A percentile compares a stretch with the other conserved stretches of the same genome.
Conservation (phyloP, 768 basidiomycete species). For the Astraeus odoratus region DNA sequence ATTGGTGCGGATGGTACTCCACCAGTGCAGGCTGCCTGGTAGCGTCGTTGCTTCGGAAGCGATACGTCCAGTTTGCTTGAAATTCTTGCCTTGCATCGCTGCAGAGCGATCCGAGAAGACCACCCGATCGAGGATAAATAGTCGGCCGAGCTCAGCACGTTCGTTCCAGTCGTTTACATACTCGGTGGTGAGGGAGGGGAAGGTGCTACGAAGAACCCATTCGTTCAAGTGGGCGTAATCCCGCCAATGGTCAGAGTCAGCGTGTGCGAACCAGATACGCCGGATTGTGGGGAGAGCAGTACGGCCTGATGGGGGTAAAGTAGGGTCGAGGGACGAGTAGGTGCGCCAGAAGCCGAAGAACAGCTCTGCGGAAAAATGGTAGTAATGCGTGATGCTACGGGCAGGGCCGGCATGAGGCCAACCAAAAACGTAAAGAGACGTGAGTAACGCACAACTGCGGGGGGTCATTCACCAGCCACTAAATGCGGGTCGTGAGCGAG, state of each 20-base stretch:
- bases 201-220: slow-evolving; percentile 71
- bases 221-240: slow-evolving; percentile 92
- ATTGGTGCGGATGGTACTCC: slow-evolving; percentile 68
- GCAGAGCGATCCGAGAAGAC: slow-evolving; percentile 83
- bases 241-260: slow-evolving; percentile 76
- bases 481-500: slow-evolving; percentile 1
- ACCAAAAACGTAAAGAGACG: not conserved
- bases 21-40: slow-evolving; percentile 77
- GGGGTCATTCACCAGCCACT: slow-evolving; percentile 82
- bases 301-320: slow-evolving; percentile 56
- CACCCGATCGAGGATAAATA: slow-evolving; percentile 82
- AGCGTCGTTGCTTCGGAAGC: slow-evolving; percentile 71
- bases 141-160: slow-evolving; percentile 57
- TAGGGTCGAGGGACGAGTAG: slow-evolving; percentile 73
- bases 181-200: slow-evolving; percentile 77
- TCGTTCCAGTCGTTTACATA: slow-evolving; percentile 82
- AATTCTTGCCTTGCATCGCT: slow-evolving; percentile 66
- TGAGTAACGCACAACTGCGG: slow-evolving; percentile 67
- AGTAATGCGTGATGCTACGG: slow-evolving; percentile 80
- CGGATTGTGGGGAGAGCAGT: slow-evolving; percentile 69
- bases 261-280: slow-evolving; percentile 69
- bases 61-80: slow-evolving; percentile 63
- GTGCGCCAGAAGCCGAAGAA: slow-evolving; percentile 91
- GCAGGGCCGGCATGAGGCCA: not conserved
- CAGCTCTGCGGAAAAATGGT: slow-evolving; percentile 89